Evolutionary conservation across 176 grass and related monocot genomes (phyloP), one percentile per base, ranked within the genome.

Genomic region (Phragmites australis): DNA sequence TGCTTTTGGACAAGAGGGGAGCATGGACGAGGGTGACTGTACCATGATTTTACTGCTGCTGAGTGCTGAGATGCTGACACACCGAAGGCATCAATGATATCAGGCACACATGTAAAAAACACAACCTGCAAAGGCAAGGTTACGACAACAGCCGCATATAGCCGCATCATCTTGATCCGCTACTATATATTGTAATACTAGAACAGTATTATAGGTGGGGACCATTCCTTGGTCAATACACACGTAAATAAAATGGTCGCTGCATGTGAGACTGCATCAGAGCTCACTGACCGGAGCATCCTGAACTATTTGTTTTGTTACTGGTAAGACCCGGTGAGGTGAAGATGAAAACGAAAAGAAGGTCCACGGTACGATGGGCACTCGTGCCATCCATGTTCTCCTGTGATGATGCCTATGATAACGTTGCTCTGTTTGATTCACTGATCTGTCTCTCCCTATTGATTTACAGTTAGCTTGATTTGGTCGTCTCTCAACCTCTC

Each of bases 221-320:
- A 88, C 80, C 78, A 76, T 25, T 63, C 53, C 13, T 61, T 87
- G 46, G 85, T 87, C 78, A 82, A 82, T 71, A 62, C 64, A 27
- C 22, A 4, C 63, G 6, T 59, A 60, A 69, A 76, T 87, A 68
- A 81, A 56, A 60, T 11, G 51, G 78, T 62, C 55, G 52, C 23
- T 62, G 79, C 79, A 77, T 87, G 85, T 87, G 85, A 70, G 72
- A 27, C 72, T 55, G 72, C 79, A 76, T 87, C 71, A 34, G 72
- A 63, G 72, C 52, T 62, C 63, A 55, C 71, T 54, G 85, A 48
- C 53, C 22, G 18, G 54, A 27, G 77, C 81, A 81, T 81, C 69
- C 29, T 29, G 22, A 27, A 65, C 34, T 44, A 37, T 34, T n/a
- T n/a, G n/a, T n/a, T 74, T 62, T 21, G 53, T 52, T 56, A 79